Base-by-base conservation (phyloP, 768 basidiomycete species). In the Pisolithus sp. region DNA sequence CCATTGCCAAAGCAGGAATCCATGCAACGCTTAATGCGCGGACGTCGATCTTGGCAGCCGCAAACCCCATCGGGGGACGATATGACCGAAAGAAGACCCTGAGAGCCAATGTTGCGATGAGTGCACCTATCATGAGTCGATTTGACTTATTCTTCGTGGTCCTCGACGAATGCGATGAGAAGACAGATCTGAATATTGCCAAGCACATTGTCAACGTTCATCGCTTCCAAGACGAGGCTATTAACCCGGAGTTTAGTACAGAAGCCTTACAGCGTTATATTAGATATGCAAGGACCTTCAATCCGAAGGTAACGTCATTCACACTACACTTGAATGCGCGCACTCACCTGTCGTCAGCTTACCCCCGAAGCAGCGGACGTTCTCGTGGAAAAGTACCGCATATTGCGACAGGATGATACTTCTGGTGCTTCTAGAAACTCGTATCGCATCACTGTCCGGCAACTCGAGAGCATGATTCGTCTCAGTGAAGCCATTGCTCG, bases 131-230 rank as follows among this genome's bases (percentile, higher is more conserved):
- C 70, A 98, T 99, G 95, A 94, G 92, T 70, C 84, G 96, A 54
- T 99, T 92, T 59, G 96, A 99, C 68, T 65, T 99, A 58, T 98
- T 98, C 76, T 99, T 98, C 65, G 91, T 99, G 50, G 93, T 99
- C 10, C 77, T 99, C 48, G 96, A 99, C 61, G 94, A 99, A 62
- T 97, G 94, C 69, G 85, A 97, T 65, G 89, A 92, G 65, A 86
- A 80, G 66, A 89, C 85, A 54, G 96, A 99, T 62, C 68, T 91
- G 63, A 91, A 93, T 63, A 89, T 99, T 57, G 96, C 96, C 36
- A 84, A 82, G 67, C 96, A 99, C 68, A 98, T 99, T 54, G 94
- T 99, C 49, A 93, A 95, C 67, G 92, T 98, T 8, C 96, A 98
- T 71, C 83, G 93, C 10, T 94, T 92, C 73, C 85, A 90, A 68